phyloP scores from a whole-genome alignment of 208 protist genomes.

The Acanthamoeba polyphaga region DNA sequence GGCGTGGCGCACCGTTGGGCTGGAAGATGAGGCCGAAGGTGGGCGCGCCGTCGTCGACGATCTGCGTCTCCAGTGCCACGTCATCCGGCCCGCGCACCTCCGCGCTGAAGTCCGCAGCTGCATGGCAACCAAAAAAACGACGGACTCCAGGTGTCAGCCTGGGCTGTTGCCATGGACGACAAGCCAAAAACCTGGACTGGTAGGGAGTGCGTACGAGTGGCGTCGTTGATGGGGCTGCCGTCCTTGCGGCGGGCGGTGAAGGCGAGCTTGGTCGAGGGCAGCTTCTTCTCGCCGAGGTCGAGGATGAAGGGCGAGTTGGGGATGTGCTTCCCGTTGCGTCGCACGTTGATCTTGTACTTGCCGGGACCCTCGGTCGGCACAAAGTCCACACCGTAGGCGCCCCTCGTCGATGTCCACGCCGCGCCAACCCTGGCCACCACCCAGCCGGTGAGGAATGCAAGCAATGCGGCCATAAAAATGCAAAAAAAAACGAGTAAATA shows the following conservation, averaged over 20 bases:
- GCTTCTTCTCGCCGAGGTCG: slow-evolving; percentile 21
- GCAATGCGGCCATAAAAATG: too few relatives aligned
- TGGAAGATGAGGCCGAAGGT: slow-evolving; percentile 51
- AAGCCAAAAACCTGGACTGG: too few relatives aligned
- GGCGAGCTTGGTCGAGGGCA: slow-evolving; percentile 52
- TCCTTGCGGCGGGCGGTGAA: slow-evolving; percentile 27
- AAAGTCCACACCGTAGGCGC: slow-evolving; percentile 60
- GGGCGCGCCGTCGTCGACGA: slow-evolving; percentile 54
- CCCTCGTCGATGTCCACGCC: slow-evolving; percentile 10
- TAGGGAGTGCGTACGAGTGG: slow-evolving; percentile 21
- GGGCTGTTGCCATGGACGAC: too few relatives aligned
- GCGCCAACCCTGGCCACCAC: background rate
- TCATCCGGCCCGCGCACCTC: slow-evolving; percentile 33
- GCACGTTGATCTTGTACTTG: slow-evolving; percentile 53
- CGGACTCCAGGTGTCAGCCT: background rate
- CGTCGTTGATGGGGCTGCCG: slow-evolving; percentile 54
- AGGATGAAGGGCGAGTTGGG: slow-evolving; percentile 54
- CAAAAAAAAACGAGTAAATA: too few relatives aligned
- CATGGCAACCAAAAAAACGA: background rate
- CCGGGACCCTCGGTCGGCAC: slow-evolving; percentile 51
- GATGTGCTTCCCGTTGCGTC: slow-evolving; percentile 18
- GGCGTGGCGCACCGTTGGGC: background rate
- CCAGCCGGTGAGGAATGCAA: too few relatives aligned
- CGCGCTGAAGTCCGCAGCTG: slow-evolving; percentile 5
- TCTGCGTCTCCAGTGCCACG: background rate